Evolutionary conservation across 179 eudicot species (phyloP).

Genomic region (Sideroxylon spinosum): DNA sequence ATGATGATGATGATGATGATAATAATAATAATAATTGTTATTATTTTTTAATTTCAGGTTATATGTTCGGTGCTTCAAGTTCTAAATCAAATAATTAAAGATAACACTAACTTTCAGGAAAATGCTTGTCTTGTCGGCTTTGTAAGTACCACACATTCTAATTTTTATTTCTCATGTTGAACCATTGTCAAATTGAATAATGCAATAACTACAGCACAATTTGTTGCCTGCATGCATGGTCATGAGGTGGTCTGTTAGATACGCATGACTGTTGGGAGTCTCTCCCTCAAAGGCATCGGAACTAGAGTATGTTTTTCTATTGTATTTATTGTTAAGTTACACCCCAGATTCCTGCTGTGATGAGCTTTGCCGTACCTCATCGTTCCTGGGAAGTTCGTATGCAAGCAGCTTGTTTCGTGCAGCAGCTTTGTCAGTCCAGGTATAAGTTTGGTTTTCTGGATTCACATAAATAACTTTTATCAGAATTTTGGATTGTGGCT

Average conservation of each 20-base stretch:
- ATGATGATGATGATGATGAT: too few relatives aligned
- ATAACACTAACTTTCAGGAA: slow-evolving; percentile 81
- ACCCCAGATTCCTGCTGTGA: slow-evolving; percentile 77
- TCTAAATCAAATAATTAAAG: slow-evolving; percentile 82
- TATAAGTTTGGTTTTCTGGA: slow-evolving; percentile 5
- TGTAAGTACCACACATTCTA: slow-evolving; percentile 44
- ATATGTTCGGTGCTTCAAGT: slow-evolving; percentile 87
- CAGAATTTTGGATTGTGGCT: slow-evolving; percentile 2
- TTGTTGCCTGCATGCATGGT: slow-evolving; percentile 10
- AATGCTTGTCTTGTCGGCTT: slow-evolving; percentile 98
- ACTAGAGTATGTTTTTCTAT: slow-evolving; percentile 9
- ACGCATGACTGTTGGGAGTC: not conserved
- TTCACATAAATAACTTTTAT: not conserved
- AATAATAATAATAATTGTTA: too few relatives aligned
- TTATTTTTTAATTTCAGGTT: slow-evolving; percentile 47
- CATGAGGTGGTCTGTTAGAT: not conserved
- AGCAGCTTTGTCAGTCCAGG: slow-evolving; percentile 99
- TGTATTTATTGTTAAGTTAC: slow-evolving; percentile 7
- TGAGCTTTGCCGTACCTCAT: slow-evolving; percentile 89
- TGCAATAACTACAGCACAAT: slow-evolving; percentile 3
- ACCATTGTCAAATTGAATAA: not conserved
- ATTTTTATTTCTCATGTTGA: not conserved
- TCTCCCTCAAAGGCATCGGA: not conserved
- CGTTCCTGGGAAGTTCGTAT: slow-evolving; percentile 88
- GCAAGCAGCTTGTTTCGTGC: slow-evolving; percentile 96